phyloP scores from a whole-genome alignment of 2,329 filamentous ascomycete species.

The Chrysoporthe austroafricana region DNA sequence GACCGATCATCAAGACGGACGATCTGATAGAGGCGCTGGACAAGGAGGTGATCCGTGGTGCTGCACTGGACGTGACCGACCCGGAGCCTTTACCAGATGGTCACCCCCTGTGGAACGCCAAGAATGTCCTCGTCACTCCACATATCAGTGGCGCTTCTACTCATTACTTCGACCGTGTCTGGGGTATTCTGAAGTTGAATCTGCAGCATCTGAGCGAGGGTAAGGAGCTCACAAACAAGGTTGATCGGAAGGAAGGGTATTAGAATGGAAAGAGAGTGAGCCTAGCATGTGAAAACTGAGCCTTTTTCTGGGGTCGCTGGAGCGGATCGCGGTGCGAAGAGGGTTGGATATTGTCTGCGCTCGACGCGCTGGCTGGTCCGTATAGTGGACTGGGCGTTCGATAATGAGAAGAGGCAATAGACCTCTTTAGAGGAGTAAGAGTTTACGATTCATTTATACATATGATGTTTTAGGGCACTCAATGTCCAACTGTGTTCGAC shows the following conservation, averaged over 20 bases:
- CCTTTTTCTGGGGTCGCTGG: not conserved
- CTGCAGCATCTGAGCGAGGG: constrained; percentile 44
- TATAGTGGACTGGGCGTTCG: not conserved
- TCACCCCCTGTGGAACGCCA: constrained; percentile 70
- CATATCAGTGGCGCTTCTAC: constrained; percentile 51
- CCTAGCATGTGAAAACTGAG: not conserved
- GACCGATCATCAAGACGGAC: constrained; percentile 51
- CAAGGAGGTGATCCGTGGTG: constrained; percentile 55
- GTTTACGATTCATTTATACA: not conserved
- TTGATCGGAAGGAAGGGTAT: constrained; percentile 42
- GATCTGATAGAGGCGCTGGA: constrained; percentile 66
- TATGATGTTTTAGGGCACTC: not conserved
- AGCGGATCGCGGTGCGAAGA: no score
- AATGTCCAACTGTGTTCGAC: not conserved
- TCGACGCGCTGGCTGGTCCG: no score
- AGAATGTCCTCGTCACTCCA: constrained; percentile 68
- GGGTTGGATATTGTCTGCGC: no score
- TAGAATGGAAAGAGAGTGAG: constrained; percentile 17
- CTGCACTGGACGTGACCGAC: constrained; percentile 78
- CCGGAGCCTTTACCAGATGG: constrained; percentile 74
- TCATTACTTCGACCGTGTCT: constrained; percentile 44
- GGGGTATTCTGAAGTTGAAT: constrained; percentile 49
- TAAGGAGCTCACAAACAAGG: constrained; percentile 44
- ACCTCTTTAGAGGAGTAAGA: not conserved
- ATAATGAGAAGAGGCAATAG: not conserved